Base-by-base conservation (phyloP, 805 yeast genomes). In the Schwanniomyces polymorphus region DNA sequence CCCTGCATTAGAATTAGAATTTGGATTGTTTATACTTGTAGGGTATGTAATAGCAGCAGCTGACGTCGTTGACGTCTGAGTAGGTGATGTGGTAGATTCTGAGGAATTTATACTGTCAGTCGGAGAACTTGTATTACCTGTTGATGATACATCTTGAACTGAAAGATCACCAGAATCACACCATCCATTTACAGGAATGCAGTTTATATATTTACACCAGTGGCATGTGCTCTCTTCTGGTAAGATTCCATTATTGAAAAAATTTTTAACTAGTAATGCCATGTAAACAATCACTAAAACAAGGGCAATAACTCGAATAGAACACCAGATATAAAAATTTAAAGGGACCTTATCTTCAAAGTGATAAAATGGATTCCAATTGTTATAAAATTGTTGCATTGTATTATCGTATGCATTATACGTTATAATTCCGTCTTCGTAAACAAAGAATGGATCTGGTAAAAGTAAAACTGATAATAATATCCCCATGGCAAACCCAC, bases 131-230 rank as follows among this genome's bases (percentile, higher is more conserved):
- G 41, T 23, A 27, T 8, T 35, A 7, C 33, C 17, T 12, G 27
- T 37, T 8, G 48, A 16, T 12, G 45, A 39, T n/a, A 45, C 43
- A 9, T 59, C 48, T 23, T 50, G 51, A 12, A 71, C 61, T 5
- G 65, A 49, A 11, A 72, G 64, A 41, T 67, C 57, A 4, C 84
- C 84, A 26, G 61, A 55, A 41, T 77, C 82, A 59, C 90, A 85
- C 90, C 90, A 85, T 26, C 80, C 84, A 49, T 81, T 74, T 4
- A 85, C 85, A 0, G 90, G 90, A 11, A 85, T 58, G 56, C 91
- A 86, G 53, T 81, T 82, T 54, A 86, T 70, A 57, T 85, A 86
- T 58, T 83, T 84, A 68, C 91, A 86, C 91, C 91, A 86, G 12
- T 70, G 60, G 61, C 91, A 86, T 47, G 72, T 63, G 10, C 78